Evolutionary conservation across 495 filamentous ascomycete genomes (phyloP).

Genomic region (Hyaloscypha variabilis): DNA sequence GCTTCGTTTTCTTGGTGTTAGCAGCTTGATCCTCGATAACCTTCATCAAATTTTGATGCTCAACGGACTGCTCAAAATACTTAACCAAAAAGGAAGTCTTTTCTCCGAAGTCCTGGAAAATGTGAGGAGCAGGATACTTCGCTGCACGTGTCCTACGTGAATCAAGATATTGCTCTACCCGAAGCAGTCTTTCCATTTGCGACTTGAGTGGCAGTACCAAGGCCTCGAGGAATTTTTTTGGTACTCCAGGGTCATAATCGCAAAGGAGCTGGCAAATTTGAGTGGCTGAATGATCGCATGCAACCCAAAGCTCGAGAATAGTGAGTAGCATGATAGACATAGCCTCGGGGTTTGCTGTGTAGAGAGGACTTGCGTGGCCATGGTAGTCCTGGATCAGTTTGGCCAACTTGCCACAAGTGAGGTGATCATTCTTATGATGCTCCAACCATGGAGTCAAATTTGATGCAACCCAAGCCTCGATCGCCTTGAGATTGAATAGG

Average conservation of each 20-base stretch:
- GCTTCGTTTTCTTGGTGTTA: conserved; percentile 40
- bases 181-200: conserved; percentile 53
- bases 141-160: conserved; percentile 32
- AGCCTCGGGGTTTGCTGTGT: conserved; percentile 48
- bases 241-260: conserved; percentile 55
- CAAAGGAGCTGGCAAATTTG: conserved; percentile 41
- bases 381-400: conserved; percentile 36
- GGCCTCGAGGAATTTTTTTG: conserved; percentile 41
- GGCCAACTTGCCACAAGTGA: conserved; percentile 13
- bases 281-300: conserved; percentile 55
- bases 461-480: conserved; percentile 30
- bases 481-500: background rate
- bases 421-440: conserved; percentile 26
- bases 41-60: conserved; percentile 42
- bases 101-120: conserved; percentile 40
- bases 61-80: conserved; percentile 51
- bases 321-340: conserved; percentile 63
- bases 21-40: conserved; percentile 45
- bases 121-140: conserved; percentile 20
- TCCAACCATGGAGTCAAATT: conserved; percentile 27
- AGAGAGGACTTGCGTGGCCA: conserved; percentile 33
- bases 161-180: conserved; percentile 53
- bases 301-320: conserved; percentile 65
- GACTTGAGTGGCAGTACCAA: conserved; percentile 49
- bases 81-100: conserved; percentile 50